Conservation (phyloP, 805 yeast species). For the Saturnispora kantuleensis region DNA sequence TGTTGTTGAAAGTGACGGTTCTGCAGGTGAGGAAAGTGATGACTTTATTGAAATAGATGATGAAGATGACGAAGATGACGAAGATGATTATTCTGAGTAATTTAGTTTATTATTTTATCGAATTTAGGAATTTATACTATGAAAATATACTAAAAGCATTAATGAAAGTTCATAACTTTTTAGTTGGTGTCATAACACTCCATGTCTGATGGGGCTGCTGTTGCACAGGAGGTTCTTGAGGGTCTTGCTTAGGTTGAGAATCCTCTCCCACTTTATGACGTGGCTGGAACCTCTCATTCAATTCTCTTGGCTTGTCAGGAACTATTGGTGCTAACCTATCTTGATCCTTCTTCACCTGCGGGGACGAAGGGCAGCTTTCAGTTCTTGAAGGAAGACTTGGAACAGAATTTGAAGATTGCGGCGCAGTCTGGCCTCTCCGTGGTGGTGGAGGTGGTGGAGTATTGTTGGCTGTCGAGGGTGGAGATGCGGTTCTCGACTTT, state of each 20-base stretch:
- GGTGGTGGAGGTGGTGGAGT: constrained; percentile 25
- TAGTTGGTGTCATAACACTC: constrained; percentile 27
- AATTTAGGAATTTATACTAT: no score
- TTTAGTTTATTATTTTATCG: not conserved
- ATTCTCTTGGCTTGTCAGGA: constrained; percentile 23
- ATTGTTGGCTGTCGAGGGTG: constrained; percentile 11
- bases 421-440: constrained; percentile 8
- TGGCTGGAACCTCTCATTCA: constrained; percentile 13
- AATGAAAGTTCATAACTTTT: constrained; percentile 12
- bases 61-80: not conserved
- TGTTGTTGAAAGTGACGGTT: constrained; percentile 15
- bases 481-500: constrained; percentile 22
- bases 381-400: not conserved
- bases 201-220: constrained; percentile 11
- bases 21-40: constrained; percentile 11
- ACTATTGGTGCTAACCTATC: constrained; percentile 25
- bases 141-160: no score
- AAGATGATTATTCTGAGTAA: constrained; percentile 6
- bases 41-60: constrained; percentile 11
- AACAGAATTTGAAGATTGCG: not conserved
- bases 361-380: not conserved
- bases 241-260: not conserved
- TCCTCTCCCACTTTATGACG: not conserved
- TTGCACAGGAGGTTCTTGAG: not conserved
- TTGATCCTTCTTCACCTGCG: not conserved